These are phyloP conservation scores for Monilinia fructigena DNA, from an alignment of 2,329 filamentous ascomycete genomes.

Conservation along the genomic window DNA sequence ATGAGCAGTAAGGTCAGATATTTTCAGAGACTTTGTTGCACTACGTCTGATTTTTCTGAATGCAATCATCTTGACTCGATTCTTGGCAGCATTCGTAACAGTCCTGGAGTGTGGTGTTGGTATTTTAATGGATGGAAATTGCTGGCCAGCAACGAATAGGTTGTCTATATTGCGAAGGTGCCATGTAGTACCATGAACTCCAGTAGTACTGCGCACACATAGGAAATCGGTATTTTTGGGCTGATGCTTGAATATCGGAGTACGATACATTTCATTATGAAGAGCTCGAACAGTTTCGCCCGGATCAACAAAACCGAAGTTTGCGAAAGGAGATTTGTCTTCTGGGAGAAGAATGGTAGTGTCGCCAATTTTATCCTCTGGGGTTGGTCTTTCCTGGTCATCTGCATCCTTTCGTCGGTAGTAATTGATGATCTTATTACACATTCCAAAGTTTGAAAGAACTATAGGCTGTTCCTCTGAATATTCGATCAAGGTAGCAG, in stretches of 20 bases:
- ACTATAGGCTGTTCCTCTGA: conserved; percentile 91
- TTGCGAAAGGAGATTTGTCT: conserved; percentile 92
- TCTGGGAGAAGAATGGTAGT: conserved; percentile 84
- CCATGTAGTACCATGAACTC: conserved; percentile 73
- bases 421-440: conserved; percentile 93
- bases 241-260: conserved; percentile 86
- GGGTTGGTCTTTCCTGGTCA: conserved; percentile 46
- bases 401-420: conserved; percentile 79
- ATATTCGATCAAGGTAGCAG: conserved; percentile 86
- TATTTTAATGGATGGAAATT: conserved; percentile 87
- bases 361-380: conserved; percentile 75
- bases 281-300: conserved; percentile 88
- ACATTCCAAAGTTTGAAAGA: conserved; percentile 96
- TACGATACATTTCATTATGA: conserved; percentile 93
- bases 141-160: conserved; percentile 86
- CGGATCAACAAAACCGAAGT: conserved; percentile 89
- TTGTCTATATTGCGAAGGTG: conserved; percentile 88
- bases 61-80: conserved; percentile 92
- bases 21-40: conserved; percentile 64
- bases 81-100: conserved; percentile 96
- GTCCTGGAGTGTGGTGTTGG: conserved; percentile 91
- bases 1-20: conserved; percentile 86
- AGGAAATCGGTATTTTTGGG: conserved; percentile 81
- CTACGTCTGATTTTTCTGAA: conserved; percentile 84
- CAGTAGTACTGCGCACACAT: conserved; percentile 77